phyloP scores from a whole-genome alignment of 225 moss, liverwort and hornwort species.

The Ulota crispa region DNA sequence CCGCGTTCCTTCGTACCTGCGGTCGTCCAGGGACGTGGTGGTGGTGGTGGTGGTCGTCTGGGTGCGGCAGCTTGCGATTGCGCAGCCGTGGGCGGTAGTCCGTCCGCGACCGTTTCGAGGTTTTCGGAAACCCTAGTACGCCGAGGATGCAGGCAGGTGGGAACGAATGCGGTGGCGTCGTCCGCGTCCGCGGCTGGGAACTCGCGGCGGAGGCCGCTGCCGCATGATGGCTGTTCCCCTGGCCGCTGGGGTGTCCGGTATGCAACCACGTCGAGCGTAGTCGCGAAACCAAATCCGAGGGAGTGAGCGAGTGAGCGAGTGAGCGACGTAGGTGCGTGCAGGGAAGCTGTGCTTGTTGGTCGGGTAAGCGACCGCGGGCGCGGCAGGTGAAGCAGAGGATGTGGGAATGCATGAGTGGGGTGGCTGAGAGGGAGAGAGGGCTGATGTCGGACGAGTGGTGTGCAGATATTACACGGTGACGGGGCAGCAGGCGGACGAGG shows the following conservation, averaged over 20 bases:
- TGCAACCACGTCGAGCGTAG: background rate
- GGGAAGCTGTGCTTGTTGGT: background rate
- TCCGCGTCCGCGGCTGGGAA: background rate
- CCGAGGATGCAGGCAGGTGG: background rate
- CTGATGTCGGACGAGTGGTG: conserved; percentile 16
- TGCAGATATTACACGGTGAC: conserved; percentile 62
- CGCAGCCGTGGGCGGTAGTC: background rate
- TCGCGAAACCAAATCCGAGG: background rate
- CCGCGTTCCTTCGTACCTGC: background rate
- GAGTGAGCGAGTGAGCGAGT: background rate
- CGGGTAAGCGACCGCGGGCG: background rate
- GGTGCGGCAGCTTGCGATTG: background rate
- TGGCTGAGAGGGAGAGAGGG: background rate
- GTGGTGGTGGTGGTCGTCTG: background rate
- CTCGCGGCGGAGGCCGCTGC: background rate
- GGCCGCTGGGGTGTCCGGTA: background rate
- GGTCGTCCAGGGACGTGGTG: background rate
- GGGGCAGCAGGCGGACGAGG: conserved; percentile 51
- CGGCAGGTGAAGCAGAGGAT: background rate
- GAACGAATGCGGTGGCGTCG: background rate
- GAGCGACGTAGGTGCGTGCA: background rate
- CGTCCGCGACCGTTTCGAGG: background rate
- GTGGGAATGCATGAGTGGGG: background rate
- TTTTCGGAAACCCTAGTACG: background rate
- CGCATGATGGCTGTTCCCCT: background rate